phyloP scores from a whole-genome alignment of 805 yeast species.

The Sugiyamaella mastotermitis region DNA sequence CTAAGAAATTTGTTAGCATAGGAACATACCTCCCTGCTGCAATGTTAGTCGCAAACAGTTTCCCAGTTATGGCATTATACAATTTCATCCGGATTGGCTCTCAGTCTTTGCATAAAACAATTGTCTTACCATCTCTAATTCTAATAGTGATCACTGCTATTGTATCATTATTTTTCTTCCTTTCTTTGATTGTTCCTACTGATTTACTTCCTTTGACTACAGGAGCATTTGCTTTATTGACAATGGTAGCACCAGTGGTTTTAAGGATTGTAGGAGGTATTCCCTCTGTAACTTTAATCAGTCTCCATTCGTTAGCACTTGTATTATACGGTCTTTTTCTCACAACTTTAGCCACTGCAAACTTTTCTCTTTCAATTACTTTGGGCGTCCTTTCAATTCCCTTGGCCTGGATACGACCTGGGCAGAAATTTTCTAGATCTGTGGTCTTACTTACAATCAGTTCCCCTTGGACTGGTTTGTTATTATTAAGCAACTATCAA shows the following conservation, averaged over 20 bases:
- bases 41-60: conserved; percentile 60
- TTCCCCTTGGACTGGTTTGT: conserved; percentile 45
- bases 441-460: conserved; percentile 33
- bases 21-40: conserved; percentile 92
- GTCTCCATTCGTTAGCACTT: conserved; percentile 42
- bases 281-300: conserved; percentile 12
- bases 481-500: conserved; percentile 23
- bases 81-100: conserved; percentile 16
- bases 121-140: conserved; percentile 9
- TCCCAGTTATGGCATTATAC: conserved; percentile 59
- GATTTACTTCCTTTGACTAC: not conserved
- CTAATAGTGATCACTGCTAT: conserved; percentile 2
- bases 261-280: not conserved
- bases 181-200: conserved; percentile 3
- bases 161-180: conserved; percentile 13
- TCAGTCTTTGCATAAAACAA: conserved; percentile 2
- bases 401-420: conserved; percentile 52
- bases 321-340: conserved; percentile 62
- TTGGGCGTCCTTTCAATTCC: conserved; percentile 74
- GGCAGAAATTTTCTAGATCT: conserved; percentile 10
- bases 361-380: conserved; percentile 72
- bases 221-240: not conserved
- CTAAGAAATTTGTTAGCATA: conserved; percentile 79
- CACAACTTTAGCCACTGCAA: conserved; percentile 69
- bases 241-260: no score